These are phyloP conservation scores for Cymbopogon flexuosus DNA, from an alignment of 202 grass and related monocot genomes.

Conservation along the genomic window DNA sequence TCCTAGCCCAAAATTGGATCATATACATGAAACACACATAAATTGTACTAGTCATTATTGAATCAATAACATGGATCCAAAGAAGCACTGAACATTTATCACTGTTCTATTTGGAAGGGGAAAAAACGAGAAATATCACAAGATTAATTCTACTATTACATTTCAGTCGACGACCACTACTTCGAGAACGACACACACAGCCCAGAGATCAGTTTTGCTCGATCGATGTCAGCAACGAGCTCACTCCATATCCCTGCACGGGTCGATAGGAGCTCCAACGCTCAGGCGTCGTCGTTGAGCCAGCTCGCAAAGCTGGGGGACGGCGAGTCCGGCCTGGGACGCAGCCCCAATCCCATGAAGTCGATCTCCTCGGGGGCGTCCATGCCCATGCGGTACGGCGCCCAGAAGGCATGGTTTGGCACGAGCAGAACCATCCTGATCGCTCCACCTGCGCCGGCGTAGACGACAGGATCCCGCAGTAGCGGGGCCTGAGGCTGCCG, in stretches of 20 bases:
- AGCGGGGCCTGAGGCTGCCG: background rate
- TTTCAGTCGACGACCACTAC: background rate
- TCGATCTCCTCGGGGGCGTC: background rate
- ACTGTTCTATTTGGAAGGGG: background rate
- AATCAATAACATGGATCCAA: background rate
- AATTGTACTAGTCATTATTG: background rate
- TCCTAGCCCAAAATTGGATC: background rate
- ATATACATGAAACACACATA: background rate
- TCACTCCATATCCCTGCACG: background rate
- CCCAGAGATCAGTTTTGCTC: background rate
- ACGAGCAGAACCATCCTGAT: background rate
- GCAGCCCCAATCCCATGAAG: background rate
- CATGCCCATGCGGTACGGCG: background rate
- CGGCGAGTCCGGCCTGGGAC: background rate
- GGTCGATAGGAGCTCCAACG: background rate
- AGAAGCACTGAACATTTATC: background rate
- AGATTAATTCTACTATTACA: background rate
- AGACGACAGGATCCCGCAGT: background rate
- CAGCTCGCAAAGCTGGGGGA: background rate
- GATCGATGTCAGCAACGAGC: background rate
- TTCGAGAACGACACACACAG: background rate
- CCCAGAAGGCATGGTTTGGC: background rate
- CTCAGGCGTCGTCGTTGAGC: background rate
- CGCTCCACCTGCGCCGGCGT: background rate
- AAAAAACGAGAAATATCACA: background rate